Base-by-base conservation (phyloP, 148 eudicot genomes). In the Agrostemma githago region DNA sequence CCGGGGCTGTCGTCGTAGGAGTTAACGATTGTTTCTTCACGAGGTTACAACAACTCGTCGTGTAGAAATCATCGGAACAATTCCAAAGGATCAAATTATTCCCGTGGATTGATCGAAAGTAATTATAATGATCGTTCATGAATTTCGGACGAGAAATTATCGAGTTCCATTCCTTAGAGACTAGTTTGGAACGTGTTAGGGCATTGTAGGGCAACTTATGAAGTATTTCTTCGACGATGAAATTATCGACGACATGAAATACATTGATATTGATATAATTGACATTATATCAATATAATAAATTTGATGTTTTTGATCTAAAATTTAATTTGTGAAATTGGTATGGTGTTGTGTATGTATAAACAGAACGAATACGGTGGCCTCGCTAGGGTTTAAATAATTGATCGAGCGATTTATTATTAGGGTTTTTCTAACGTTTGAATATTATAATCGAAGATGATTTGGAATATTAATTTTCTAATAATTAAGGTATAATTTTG, bases 161-260 rank as follows among this genome's bases (percentile, higher is more conserved):
- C 4, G 19, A 66, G 10, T 59, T 59, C 78, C 78, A 75, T 5
- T 0, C 10, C 51, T 67, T 75, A 10, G 41, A 75, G 3, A 57
- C 48, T n/a, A 75, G 20, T 26, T 4, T 40, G 15, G 10, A 75
- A 11, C 37, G 20, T 26, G 12, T 11, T 16, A 75, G 6, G 34
- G 44, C 42, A 10, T 67, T 75, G 64, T 54, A 20, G 4, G 78
- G 72, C 15, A 75, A 75, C 34, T 46, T 20, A 5, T 66, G 42
- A 51, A 75, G 67, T 20, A 75, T 66, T 40, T 75, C 65, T 75
- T 54, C 64, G 1, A 74, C 8, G 21, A 74, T 3, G n/a, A n/a
- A n/a, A 26, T 26, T 1, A 26, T 26, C 34, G 34, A 26, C 34
- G 34, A 26, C 34, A 26, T 26, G 34, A 26, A 26, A 26, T 26